Conservation (phyloP, 345 rosid species). For the Capsella bursapastoris region DNA sequence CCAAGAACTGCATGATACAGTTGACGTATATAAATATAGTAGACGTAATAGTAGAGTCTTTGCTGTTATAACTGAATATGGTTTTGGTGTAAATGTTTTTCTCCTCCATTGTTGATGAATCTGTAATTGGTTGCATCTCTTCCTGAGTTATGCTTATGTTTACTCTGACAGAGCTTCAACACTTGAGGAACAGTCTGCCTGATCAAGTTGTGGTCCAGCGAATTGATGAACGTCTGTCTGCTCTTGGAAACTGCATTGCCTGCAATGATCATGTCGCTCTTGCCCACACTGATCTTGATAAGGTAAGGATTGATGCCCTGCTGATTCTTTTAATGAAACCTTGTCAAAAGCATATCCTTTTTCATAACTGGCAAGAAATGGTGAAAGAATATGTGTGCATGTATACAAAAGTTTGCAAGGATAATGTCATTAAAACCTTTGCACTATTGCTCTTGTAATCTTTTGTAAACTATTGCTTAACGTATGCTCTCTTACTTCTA, state of each 20-base stretch:
- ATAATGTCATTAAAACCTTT: not conserved
- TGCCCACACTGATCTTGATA: constrained; percentile 92
- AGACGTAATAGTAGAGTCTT: not conserved
- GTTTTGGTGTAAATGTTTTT: not conserved
- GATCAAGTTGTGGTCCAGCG: constrained; percentile 91
- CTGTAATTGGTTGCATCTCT: constrained; percentile 24
- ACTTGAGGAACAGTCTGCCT: constrained; percentile 92
- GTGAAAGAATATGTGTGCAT: not conserved
- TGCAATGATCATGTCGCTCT: constrained; percentile 98
- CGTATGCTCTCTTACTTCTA: not conserved
- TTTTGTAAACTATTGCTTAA: not conserved
- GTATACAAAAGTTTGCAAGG: not conserved
- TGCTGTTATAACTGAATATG: not conserved
- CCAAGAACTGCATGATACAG: not conserved
- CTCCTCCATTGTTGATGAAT: constrained; percentile 1
- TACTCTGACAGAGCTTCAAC: constrained; percentile 75
- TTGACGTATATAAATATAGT: constrained; percentile 4
- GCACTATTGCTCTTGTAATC: not conserved
- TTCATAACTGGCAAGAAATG: not conserved
- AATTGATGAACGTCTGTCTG: constrained; percentile 89
- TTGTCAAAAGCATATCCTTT: not conserved
- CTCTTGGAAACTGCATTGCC: constrained; percentile 92
- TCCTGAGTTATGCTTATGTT: not conserved
- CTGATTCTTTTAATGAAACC: not conserved
- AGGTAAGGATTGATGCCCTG: constrained; percentile 16